Evolutionary conservation across 768 basidiomycete genomes (phyloP).

Genomic region (Butyriboletus loyo): DNA sequence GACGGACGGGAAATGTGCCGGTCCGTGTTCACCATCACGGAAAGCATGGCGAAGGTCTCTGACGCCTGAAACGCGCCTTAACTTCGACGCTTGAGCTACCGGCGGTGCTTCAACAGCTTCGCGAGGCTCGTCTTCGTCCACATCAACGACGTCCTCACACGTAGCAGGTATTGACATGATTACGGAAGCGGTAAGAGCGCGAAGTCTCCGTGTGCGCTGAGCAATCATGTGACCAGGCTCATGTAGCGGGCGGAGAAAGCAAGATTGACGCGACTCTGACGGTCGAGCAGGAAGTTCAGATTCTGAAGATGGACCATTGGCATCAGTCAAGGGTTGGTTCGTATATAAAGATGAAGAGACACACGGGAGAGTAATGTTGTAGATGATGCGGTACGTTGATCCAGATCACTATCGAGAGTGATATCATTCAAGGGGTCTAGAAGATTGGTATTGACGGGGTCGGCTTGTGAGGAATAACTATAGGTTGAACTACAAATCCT

Average conservation of each 20-base stretch:
- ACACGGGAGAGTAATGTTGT: slow-evolving; percentile 18
- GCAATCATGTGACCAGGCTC: slow-evolving; percentile 28
- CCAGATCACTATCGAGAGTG: slow-evolving; percentile 16
- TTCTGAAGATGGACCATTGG: slow-evolving; percentile 7
- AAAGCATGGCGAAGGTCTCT: slow-evolving; percentile 26
- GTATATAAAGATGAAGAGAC: slow-evolving; percentile 4
- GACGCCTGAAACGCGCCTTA: slow-evolving; percentile 24
- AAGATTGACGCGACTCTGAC: slow-evolving; percentile 9
- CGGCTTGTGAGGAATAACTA: neutral
- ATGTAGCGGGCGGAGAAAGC: slow-evolving; percentile 10
- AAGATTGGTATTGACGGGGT: neutral
- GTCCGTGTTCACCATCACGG: slow-evolving; percentile 8
- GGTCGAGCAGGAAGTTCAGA: neutral
- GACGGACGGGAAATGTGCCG: slow-evolving; percentile 4
- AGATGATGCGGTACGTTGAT: slow-evolving; percentile 20
- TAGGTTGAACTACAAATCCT: slow-evolving; percentile 14
- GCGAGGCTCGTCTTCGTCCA: slow-evolving; percentile 1
- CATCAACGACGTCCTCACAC: slow-evolving; percentile 12
- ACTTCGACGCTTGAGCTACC: slow-evolving; percentile 5
- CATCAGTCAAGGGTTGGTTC: slow-evolving; percentile 2
- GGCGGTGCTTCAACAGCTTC: neutral
- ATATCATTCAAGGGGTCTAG: slow-evolving; percentile 11
- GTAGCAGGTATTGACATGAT: slow-evolving; percentile 29
- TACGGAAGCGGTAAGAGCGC: slow-evolving; percentile 25
- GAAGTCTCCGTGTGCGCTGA: slow-evolving; percentile 23